Evolutionary conservation across 139 green algal genomes (phyloP), one percentile per base, ranked within the genome.

Genomic region (Chlorella sp.): DNA sequence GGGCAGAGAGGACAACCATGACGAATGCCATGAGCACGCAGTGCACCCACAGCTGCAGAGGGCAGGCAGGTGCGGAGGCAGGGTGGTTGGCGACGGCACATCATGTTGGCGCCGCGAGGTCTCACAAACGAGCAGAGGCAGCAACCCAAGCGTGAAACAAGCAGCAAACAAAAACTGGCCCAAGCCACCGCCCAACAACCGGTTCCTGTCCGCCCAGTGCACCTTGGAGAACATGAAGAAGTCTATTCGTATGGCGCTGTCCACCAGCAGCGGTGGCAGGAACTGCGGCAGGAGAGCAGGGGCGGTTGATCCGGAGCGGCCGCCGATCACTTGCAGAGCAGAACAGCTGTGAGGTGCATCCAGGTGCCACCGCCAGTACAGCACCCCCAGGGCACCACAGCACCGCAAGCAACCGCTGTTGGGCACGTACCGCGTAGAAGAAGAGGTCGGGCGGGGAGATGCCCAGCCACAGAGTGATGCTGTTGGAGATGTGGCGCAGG

Each of bases 201-300:
- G n/a, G n/a, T n/a, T n/a, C n/a, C n/a, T n/a, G n/a, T n/a, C n/a
- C n/a, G n/a, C n/a, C 44, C 44, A 51, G 30, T 56, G n/a, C 38
- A 90, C 72, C 83, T 90, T 90, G 34, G 78, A 69, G 71, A 98
- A 95, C 81, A 98, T 90, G 89, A 95, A 98, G 73, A 95, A 98
- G 84, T 98, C 95, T 16, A 98, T 96, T 32, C 84, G 81, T 9
- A 93, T 91, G 26, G 89, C 87, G 13, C 78, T 65, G 32, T 94
- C 91, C 41, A 93, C 75, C 28, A 93, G 64, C 44, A 94, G 88
- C 0, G 91, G 91, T 39, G 95, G 95, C 83, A 98, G 87, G 84
- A 98, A 98, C 36, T 82, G 76, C 26, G 6, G 47, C 25, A 47
- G 30, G 25, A 55, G 68, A 13, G 38, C 12, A 1, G 36, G 38